Evolutionary conservation across 305 asterid genomes (phyloP).

Genomic region (Petunia hybrid): DNA sequence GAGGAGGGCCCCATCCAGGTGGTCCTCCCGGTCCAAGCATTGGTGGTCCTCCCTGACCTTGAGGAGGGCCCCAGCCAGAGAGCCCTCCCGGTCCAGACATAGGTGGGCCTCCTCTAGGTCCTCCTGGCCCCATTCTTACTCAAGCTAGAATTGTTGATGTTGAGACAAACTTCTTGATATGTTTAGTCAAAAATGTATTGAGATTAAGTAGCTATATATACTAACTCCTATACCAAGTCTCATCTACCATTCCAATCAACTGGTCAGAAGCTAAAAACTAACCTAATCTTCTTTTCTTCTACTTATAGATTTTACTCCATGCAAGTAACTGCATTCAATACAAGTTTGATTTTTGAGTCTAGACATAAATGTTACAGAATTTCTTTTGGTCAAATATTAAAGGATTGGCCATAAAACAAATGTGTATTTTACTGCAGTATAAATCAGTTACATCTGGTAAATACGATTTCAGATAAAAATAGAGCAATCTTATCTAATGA

Average conservation of each 20-base stretch:
- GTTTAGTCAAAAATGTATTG: neutral
- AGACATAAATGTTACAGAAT: no score
- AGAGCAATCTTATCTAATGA: no score
- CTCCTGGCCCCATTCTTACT: neutral
- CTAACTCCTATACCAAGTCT: neutral
- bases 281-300: neutral
- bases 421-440: no score
- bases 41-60: neutral
- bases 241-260: conserved; percentile 20
- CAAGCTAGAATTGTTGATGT: neutral
- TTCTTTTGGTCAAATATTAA: no score
- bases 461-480: no score
- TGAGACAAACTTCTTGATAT: neutral
- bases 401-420: no score
- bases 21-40: neutral
- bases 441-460: no score
- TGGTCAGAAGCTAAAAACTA: neutral
- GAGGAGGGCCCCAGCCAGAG: neutral
- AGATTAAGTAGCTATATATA: neutral
- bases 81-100: neutral
- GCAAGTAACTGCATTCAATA: neutral
- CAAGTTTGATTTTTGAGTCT: no score
- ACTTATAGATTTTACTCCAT: neutral
- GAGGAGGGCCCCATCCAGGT: neutral
- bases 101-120: neutral